Conservation (phyloP, 169 alveolate genomes). For the Plasmodium blacklocki region DNA sequence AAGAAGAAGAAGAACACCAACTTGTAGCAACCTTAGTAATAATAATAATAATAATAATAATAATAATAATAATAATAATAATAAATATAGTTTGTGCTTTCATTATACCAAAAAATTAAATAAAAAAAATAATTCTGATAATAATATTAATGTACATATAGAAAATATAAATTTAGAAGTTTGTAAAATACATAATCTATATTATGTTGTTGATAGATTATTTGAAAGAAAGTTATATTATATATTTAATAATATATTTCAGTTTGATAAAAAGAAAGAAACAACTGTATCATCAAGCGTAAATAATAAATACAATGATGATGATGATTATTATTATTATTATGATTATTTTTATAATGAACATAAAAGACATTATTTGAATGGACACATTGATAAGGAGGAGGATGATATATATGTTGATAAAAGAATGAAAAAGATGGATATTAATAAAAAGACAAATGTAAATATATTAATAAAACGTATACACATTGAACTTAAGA, state of each 20-base stretch:
- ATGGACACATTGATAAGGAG: no score
- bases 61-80: background rate
- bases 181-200: slow-evolving; percentile 5
- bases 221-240: slow-evolving; percentile 15
- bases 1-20: background rate
- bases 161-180: slow-evolving; percentile 5
- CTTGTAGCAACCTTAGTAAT: no score
- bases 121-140: background rate
- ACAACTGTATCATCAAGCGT: background rate
- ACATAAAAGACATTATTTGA: no score
- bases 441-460: no score
- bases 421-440: no score
- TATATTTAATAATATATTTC: slow-evolving; percentile 11
- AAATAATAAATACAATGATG: no score
- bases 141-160: background rate
- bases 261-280: background rate
- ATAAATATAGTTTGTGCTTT: slow-evolving; percentile 2
- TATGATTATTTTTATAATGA: no score
- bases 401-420: background rate
- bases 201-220: background rate
- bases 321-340: no score
- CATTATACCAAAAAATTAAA: slow-evolving; percentile 6
- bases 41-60: no score
- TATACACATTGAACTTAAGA: slow-evolving; percentile 8
- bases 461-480: background rate